Base-by-base conservation (phyloP, 2,329 filamentous ascomycete species). In the Chrysoporthe cubensis region DNA sequence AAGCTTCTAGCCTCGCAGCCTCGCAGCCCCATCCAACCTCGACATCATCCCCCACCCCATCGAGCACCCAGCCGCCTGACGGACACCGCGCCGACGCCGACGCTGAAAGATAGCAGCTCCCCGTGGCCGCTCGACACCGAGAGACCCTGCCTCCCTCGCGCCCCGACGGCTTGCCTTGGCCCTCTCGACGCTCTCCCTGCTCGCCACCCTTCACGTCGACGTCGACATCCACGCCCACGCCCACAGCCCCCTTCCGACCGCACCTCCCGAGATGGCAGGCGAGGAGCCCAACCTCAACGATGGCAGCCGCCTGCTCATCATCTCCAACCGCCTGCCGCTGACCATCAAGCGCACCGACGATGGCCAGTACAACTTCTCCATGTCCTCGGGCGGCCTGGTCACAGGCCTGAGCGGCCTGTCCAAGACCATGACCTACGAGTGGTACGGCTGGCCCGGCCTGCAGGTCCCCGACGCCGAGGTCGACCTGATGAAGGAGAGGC, bases 391-490 rank as follows among this genome's bases (percentile, higher is more conserved):
- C 67, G 96, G 96, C 52, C 87, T 99, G 52, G 96, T 98, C 75
- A 97, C 93, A 62, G 96, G 96, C 26, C 85, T 99, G 70, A 97
- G 93, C 73, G 96, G 96, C 37, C 83, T 98, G 68, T 91, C 92
- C 74, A 97, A 97, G 81, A 91, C 93, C 43, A 97, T 93, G 37
- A 95, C 90, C 73, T 98, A 98, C 80, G 92, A 96, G 79, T 99
- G 96, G 96, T 98, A 98, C 80, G 96, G 96, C 73, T 98, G 96
- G 95, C 94, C 96, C 0, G 96, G 96, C 48, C 82, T 97, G 61
- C 93, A 98, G 79, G 89, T 98, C 4, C 95, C 95, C 50, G 92
- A 96, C 71, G 87, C 89, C 66, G 95, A 98, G 79, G 87, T 92
- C 56, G 84, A 86, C 2, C 84, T 86, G 66, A 89, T 99, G 78